Evolutionary conservation across 2,329 filamentous ascomycete species (phyloP), one percentile per base, ranked within the genome.

Genomic region (Ophiostoma ips): DNA sequence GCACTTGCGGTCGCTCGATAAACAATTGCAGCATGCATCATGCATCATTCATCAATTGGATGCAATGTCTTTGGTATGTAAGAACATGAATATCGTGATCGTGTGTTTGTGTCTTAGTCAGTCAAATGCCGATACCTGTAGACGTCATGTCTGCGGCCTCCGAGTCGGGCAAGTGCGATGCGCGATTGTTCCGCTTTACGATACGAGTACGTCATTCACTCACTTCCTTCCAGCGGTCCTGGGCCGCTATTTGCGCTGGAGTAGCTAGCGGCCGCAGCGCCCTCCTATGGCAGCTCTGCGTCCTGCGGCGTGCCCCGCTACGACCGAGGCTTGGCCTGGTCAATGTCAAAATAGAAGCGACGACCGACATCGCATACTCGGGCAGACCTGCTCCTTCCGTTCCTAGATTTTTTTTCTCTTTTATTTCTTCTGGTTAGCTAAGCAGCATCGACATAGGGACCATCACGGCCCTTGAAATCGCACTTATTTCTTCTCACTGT

Each of bases 341-440:
- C 16, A 44, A 43, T 31, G 33, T 41, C 24, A 49, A 43, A 48
- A 49, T 35, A 44, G 37, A 41, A 43, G 40, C 33, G 45, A 35
- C 36, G 37, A 52, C 50, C 53, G 52, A 47, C 53, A 49, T 53
- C 50, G 52, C 50, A 16, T 28, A 33, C 30, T 30, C 28, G 37
- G 21, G n/a, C 15, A 15, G 40, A 31, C 21, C 16, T 24, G 38
- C 38, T 28, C 19, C 13, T 41, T 41, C 38, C 21, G 24, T 41
- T 28, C 21, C 21, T 10, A 18, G 5, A 10, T 10, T 13, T 31
- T n/a, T 15, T 21, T 34, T 24, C 13, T 30, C 21, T 18, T 16
- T 28, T 5, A 6, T 10, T 34, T 34, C 11, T 31, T 31, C 6
- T 31, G 30, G n/a, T n/a, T n/a, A n/a, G n/a, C n/a, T n/a, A n/a